Percentiles rank a stretch among this genome's conserved stretches.
Evolutionary conservation across 1,139 yeast genomes (phyloP).

Genomic region (Geotrichum histeridarum): DNA sequence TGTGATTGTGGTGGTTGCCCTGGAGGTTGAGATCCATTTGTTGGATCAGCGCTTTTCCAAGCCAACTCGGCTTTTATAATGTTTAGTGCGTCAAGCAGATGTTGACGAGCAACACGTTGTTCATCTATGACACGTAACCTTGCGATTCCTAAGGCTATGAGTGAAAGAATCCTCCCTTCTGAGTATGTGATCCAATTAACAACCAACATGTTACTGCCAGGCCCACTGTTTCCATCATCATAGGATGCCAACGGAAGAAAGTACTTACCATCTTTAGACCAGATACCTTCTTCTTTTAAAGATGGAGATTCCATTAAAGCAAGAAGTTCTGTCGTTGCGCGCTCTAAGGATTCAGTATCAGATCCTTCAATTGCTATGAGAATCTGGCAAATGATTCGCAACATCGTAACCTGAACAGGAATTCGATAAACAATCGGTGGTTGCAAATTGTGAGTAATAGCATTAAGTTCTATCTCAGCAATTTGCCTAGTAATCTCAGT

Average conservation of each 20-base stretch:
- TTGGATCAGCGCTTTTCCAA: conserved; percentile 1
- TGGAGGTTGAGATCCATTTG: neutral
- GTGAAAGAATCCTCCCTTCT: conserved; percentile 14
- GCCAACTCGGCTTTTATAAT: conserved; percentile 13
- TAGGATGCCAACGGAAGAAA: conserved; percentile 7
- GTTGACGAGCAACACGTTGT: conserved; percentile 7
- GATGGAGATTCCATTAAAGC: conserved; percentile 1
- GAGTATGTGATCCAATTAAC: conserved; percentile 14
- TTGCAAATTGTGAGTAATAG: neutral
- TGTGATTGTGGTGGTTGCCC: neutral
- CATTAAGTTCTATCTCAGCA: neutral
- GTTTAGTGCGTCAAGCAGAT: conserved; percentile 8
- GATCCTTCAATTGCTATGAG: conserved; percentile 4
- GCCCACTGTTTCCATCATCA: conserved; percentile 7
- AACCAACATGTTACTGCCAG: conserved; percentile 3
- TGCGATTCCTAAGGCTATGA: conserved; percentile 14
- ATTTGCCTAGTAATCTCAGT: conserved; percentile 3
- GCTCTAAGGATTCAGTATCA: conserved; percentile 9
- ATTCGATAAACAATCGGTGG: conserved; percentile 5
- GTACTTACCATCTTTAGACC: conserved; percentile 13
- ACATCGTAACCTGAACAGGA: conserved; percentile 11
- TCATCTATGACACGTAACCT: conserved; percentile 7
- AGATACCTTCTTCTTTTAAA: conserved; percentile 4
- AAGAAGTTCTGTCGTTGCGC: conserved; percentile 1
- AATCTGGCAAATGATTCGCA: conserved; percentile 15